Conservation (phyloP, 805 yeast genomes). For the Aciculoconidium aculeatum region DNA sequence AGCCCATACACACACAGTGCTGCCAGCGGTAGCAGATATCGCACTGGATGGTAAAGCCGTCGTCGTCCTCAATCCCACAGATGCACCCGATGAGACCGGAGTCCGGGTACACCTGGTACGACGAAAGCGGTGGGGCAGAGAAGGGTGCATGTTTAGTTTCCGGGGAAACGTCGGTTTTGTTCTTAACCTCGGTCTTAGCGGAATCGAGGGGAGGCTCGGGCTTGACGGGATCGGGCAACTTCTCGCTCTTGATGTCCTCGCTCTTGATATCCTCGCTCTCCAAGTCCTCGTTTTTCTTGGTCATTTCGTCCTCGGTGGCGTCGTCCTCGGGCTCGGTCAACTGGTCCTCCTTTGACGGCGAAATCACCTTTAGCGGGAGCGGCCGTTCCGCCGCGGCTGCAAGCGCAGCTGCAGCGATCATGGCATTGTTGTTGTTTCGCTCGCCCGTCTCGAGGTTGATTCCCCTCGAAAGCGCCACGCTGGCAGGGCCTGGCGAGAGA, state of each 20-base stretch:
- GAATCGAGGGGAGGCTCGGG: background rate
- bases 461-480: conserved; percentile 35
- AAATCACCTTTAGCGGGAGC: conserved; percentile 40
- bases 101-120: conserved; percentile 70
- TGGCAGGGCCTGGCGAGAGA: conserved; percentile 43
- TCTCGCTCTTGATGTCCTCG: conserved; percentile 6
- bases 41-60: conserved; percentile 93
- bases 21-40: conserved; percentile 93
- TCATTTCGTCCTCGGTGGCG: conserved; percentile 23
- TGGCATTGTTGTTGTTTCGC: conserved; percentile 43
- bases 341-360: conserved; percentile 8
- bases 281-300: too few relatives aligned
- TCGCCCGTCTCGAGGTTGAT: conserved; percentile 29
- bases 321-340: conserved; percentile 16
- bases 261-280: background rate
- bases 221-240: conserved; percentile 1
- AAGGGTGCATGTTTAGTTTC: conserved; percentile 1
- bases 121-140: conserved; percentile 27
- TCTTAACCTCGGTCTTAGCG: background rate
- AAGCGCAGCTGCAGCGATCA: conserved; percentile 77
- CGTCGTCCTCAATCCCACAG: conserved; percentile 82
- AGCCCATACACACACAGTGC: conserved; percentile 87
- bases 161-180: background rate
- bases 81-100: conserved; percentile 85
- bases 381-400: conserved; percentile 81